These are phyloP conservation scores for Xylogone sp. DNA, from an alignment of 2,329 filamentous ascomycete genomes.

Conservation along the genomic window DNA sequence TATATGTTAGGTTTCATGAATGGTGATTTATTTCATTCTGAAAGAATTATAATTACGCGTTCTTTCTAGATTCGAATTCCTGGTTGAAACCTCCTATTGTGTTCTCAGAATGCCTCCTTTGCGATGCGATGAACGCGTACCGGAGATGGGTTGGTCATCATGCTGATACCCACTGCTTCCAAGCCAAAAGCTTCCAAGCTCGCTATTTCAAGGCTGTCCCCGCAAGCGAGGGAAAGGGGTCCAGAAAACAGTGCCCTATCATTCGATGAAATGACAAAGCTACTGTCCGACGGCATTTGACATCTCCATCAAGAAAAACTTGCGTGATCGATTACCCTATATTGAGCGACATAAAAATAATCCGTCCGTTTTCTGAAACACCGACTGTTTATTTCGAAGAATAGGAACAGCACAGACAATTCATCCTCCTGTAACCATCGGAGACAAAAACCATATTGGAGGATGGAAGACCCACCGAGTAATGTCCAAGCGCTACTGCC, in stretches of 20 bases:
- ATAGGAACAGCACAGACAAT: no score
- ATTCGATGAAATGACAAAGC: background rate
- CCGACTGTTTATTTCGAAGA: no score
- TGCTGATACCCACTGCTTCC: background rate
- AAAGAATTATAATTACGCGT: no score
- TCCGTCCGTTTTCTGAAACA: no score
- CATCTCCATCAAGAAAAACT: background rate
- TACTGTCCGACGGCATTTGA: background rate
- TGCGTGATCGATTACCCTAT: no score
- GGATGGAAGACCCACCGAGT: background rate
- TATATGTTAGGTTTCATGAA: background rate
- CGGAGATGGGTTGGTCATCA: background rate
- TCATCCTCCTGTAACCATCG: no score
- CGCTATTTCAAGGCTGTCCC: background rate
- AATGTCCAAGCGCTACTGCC: constrained; percentile 46
- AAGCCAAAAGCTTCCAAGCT: constrained; percentile 1
- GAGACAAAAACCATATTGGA: background rate
- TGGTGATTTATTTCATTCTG: background rate
- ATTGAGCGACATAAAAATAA: no score
- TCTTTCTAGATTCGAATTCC: no score
- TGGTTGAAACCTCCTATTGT: background rate
- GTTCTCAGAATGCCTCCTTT: background rate
- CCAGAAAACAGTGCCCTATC: background rate
- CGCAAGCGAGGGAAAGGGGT: background rate
- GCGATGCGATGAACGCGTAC: background rate